A percentile compares a stretch with the other conserved stretches of the same genome.
These are phyloP conservation scores for Malus asiatica DNA, from an alignment of 306 rosid species.

Conservation along the genomic window DNA sequence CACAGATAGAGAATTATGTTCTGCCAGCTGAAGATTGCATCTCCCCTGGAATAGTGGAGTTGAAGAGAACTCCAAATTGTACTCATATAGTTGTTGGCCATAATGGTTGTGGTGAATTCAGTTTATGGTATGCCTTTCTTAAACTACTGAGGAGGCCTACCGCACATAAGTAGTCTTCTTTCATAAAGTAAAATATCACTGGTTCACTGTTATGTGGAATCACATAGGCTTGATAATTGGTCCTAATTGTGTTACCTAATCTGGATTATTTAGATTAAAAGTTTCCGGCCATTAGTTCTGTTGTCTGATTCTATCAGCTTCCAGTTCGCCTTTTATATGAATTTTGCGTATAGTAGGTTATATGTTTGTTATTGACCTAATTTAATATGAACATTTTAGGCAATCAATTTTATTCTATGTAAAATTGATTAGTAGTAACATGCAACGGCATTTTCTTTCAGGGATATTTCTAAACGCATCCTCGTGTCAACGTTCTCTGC, in stretches of 20 bases:
- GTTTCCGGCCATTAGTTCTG: background rate
- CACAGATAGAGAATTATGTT: conserved; percentile 34
- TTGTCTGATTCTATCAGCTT: background rate
- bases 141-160: background rate
- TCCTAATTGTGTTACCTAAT: background rate
- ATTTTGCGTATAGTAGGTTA: background rate
- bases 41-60: conserved; percentile 72
- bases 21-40: conserved; percentile 43
- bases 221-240: background rate
- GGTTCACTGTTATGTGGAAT: background rate
- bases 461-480: conserved; percentile 63
- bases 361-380: background rate
- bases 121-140: conserved; percentile 59
- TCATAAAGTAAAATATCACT: background rate
- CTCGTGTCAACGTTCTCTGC: conserved; percentile 56
- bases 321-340: background rate
- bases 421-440: conserved; percentile 18
- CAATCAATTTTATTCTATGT: background rate
- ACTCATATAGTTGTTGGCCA: conserved; percentile 59
- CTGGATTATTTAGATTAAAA: background rate
- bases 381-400: background rate
- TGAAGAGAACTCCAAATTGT: conserved; percentile 64
- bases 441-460: conserved; percentile 24
- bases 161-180: background rate
- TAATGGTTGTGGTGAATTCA: conserved; percentile 62